Conservation (phyloP, 2,329 filamentous ascomycete genomes). For the Aspergillus calidoustus region DNA sequence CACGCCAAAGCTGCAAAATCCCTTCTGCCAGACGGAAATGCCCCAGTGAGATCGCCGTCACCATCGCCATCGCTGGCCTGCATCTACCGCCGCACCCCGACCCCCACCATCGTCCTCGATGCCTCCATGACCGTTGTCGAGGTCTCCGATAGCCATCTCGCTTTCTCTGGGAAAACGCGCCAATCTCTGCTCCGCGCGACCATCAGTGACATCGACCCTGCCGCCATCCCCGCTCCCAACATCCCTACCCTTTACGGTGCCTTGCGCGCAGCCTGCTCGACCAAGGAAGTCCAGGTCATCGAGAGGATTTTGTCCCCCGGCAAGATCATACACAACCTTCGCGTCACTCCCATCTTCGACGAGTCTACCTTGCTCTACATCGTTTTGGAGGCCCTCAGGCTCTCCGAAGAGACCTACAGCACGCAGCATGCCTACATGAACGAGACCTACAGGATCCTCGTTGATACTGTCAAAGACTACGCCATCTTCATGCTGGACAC, state of each 20-base stretch:
- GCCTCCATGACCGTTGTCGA: constrained; percentile 42
- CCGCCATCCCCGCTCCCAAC: constrained; percentile 40
- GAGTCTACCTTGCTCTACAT: constrained; percentile 45
- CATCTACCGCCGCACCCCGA: constrained; percentile 38
- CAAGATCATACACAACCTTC: constrained; percentile 33
- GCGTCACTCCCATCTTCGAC: constrained; percentile 51
- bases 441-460: constrained; percentile 64
- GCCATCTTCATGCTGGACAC: constrained; percentile 67
- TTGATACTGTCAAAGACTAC: constrained; percentile 66
- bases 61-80: constrained; percentile 22
- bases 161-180: constrained; percentile 37
- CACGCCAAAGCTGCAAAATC: background rate
- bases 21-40: background rate
- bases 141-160: constrained; percentile 51
- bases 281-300: constrained; percentile 40
- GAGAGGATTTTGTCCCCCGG: constrained; percentile 31
- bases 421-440: constrained; percentile 53
- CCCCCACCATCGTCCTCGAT: constrained; percentile 47
- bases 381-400: constrained; percentile 48
- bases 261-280: constrained; percentile 41
- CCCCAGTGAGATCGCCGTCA: background rate
- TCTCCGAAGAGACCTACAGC: constrained; percentile 37
- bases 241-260: constrained; percentile 42
- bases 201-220: constrained; percentile 46
- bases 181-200: constrained; percentile 42